Conservation (phyloP, 257 asterid genomes). For the Nicotiana otophora region DNA sequence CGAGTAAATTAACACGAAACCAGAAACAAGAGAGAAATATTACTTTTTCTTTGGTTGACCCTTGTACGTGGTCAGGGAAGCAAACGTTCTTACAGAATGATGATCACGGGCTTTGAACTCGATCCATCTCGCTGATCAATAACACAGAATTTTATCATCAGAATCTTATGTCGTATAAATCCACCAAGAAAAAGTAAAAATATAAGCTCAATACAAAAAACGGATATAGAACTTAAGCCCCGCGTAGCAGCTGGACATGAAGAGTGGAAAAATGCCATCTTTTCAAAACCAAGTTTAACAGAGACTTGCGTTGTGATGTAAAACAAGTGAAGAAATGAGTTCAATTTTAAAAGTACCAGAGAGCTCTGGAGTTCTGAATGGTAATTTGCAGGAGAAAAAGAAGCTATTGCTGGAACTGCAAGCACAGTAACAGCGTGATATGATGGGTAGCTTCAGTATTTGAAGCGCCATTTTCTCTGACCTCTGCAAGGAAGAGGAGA, state of each 20-base stretch:
- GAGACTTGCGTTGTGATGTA: neutral
- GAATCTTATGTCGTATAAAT: neutral
- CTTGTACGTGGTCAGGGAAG: constrained; percentile 51
- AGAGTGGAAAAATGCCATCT: neutral
- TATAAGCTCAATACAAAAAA: too few species aligned
- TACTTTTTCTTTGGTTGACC: constrained; percentile 63
- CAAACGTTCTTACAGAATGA: constrained; percentile 42
- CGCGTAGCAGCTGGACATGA: neutral
- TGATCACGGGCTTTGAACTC: constrained; percentile 15
- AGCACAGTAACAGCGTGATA: constrained; percentile 32
- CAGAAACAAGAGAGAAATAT: constrained; percentile 15
- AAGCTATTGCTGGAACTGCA: constrained; percentile 22
- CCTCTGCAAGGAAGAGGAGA: neutral
- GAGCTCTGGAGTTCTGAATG: constrained; percentile 13
- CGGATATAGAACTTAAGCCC: neutral
- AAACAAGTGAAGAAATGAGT: neutral
- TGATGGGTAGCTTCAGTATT: constrained; percentile 35
- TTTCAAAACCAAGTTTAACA: neutral
- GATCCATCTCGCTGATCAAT: constrained; percentile 44
- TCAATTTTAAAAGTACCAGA: constrained; percentile 30
- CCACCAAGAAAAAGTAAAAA: neutral
- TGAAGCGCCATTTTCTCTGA: constrained; percentile 18
- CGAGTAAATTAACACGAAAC: neutral
- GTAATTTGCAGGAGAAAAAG: constrained; percentile 29
- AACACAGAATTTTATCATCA: constrained; percentile 6